Evolutionary conservation across 306 rosid genomes (phyloP), one percentile per base, ranked within the genome.

Genomic region (Cotoneaster glaucophyllus): DNA sequence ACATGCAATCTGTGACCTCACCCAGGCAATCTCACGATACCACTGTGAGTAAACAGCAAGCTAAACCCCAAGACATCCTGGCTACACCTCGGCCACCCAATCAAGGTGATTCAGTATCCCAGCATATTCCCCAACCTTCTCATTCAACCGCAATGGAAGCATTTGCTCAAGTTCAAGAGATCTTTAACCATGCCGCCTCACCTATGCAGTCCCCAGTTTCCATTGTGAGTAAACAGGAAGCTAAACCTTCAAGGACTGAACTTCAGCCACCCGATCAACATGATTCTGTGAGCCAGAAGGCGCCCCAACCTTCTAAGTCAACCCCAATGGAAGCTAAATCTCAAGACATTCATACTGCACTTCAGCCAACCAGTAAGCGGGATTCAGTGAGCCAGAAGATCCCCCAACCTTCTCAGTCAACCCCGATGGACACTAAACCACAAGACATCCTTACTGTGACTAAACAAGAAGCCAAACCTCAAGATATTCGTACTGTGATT

Each of bases 21-120:
- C 78, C 78, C 50, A 84, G 69, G 82, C 64, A n/a, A 84, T 78
- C 87, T 63, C 64, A 57, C 44, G 82, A 77, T 56, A 67, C 76
- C 65, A 67, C 64, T 77, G 61, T 18, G 68, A 74, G 73, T 62
- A 72, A 70, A 67, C 78, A 73, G 80, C 83, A 75, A 80, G 86
- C 77, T 29, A 79, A 64, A 84, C 70, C 57, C 21, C 75, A 44
- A 22, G 80, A 69, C 8, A 26, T 56, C 28, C 31, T 3, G 2
- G 24, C 29, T 53, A 21, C 48, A 34, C 21, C n/a, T 21, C 37
- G 25, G 19, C 53, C 25, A 34, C 14, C 24, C 29, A 31, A 21
- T 44, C 73, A 52, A 66, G 15, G 79, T 53, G 74, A 74, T 78
- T 62, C 45, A 50, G 39, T 24, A 21, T 8, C 39, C 64, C 85